Conservation (phyloP, 345 rosid species). For the Fremontodendron californicum region DNA sequence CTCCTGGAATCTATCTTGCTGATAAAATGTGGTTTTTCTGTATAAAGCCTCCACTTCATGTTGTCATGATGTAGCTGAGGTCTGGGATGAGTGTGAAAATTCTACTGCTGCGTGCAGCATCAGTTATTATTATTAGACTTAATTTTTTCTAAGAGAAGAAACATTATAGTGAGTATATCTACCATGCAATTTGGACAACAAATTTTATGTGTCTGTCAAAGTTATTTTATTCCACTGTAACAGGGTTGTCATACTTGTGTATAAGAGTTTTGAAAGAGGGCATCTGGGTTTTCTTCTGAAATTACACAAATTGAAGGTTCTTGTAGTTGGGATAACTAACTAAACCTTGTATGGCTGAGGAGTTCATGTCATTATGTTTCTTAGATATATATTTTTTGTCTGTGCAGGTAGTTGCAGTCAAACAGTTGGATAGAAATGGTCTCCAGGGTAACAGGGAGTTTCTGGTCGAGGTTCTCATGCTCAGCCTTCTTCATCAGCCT, state of each 20-base stretch:
- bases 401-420: constrained; percentile 88
- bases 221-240: not conserved
- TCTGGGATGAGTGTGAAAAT: not conserved
- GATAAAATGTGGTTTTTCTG: not conserved
- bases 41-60: not conserved
- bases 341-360: not conserved
- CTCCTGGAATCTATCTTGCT: not conserved
- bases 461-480: constrained; percentile 98
- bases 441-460: constrained; percentile 98
- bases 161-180: not conserved
- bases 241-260: not conserved
- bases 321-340: not conserved
- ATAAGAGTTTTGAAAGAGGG: not conserved
- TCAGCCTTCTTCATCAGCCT: constrained; percentile 94
- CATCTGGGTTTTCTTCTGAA: not conserved
- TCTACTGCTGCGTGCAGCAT: not conserved
- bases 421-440: constrained; percentile 93
- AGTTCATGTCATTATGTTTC: not conserved
- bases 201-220: not conserved
- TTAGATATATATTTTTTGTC: not conserved
- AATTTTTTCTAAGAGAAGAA: not conserved
- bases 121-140: not conserved
- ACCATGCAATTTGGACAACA: not conserved
- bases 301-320: not conserved
- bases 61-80: not conserved